These are phyloP conservation scores for Cercospora brassicicola DNA, from an alignment of 2,329 filamentous ascomycete genomes.

Conservation along the genomic window DNA sequence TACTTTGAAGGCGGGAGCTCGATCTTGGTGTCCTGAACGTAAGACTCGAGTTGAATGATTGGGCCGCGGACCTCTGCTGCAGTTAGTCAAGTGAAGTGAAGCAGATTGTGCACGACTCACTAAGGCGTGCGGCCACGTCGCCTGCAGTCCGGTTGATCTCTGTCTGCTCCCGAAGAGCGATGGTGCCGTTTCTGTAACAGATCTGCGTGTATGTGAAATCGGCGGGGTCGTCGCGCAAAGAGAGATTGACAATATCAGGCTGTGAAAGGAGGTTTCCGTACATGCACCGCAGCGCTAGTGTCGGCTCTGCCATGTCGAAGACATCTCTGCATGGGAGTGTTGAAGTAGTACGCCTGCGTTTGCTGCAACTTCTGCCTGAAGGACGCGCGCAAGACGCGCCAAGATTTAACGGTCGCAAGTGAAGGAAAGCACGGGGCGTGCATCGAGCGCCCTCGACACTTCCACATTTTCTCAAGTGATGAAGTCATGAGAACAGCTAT, in stretches of 20 bases:
- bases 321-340: neutral
- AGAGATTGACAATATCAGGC: neutral
- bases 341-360: neutral
- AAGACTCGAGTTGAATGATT: slow-evolving; percentile 6
- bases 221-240: neutral
- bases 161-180: neutral
- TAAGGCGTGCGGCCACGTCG: slow-evolving; percentile 1
- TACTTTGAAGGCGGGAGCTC: neutral
- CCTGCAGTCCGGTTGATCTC: neutral
- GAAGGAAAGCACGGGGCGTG: slow-evolving; percentile 1
- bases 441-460: neutral
- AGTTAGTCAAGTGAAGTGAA: neutral
- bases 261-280: neutral
- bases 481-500: neutral
- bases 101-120: neutral
- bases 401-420: neutral
- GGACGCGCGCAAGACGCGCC: neutral
- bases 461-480: neutral
- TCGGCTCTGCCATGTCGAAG: neutral
- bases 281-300: slow-evolving; percentile 10
- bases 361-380: neutral
- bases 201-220: slow-evolving; percentile 6
- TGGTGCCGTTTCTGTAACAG: neutral
- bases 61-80: neutral
- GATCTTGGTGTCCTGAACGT: neutral